Conservation (phyloP, 805 yeast species). For the Pichia phayaonensis region DNA sequence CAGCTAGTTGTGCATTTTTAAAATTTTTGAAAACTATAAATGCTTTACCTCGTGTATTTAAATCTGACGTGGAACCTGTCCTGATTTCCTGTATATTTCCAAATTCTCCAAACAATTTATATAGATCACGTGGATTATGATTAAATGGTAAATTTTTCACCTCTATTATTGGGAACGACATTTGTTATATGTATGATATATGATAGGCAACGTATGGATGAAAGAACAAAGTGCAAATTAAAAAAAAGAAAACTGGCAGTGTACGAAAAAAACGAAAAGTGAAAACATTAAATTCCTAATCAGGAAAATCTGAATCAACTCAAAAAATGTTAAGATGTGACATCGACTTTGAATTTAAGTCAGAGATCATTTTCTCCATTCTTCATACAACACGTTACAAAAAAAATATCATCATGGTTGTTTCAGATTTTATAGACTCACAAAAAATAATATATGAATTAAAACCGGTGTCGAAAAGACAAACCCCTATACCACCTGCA, state of each 20-base stretch:
- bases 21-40: constrained; percentile 45
- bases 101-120: constrained; percentile 44
- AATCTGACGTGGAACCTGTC: constrained; percentile 26
- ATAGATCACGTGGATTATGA: constrained; percentile 38
- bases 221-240: neutral
- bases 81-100: constrained; percentile 53
- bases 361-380: neutral
- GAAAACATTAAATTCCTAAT: neutral
- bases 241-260: no score
- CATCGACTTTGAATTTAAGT: neutral
- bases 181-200: neutral
- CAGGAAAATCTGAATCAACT: neutral
- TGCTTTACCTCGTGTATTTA: constrained; percentile 43
- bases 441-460: constrained; percentile 28
- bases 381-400: neutral
- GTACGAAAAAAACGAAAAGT: neutral
- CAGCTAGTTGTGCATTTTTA: constrained; percentile 41
- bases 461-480: constrained; percentile 6
- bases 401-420: neutral
- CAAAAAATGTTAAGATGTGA: neutral
- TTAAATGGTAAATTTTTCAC: constrained; percentile 54
- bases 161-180: constrained; percentile 30
- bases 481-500: neutral
- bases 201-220: neutral
- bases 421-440: constrained; percentile 19